Evolutionary conservation across 139 green algal species (phyloP), one percentile per base, ranked within the genome.

Genomic region (Micractinium conductrix): DNA sequence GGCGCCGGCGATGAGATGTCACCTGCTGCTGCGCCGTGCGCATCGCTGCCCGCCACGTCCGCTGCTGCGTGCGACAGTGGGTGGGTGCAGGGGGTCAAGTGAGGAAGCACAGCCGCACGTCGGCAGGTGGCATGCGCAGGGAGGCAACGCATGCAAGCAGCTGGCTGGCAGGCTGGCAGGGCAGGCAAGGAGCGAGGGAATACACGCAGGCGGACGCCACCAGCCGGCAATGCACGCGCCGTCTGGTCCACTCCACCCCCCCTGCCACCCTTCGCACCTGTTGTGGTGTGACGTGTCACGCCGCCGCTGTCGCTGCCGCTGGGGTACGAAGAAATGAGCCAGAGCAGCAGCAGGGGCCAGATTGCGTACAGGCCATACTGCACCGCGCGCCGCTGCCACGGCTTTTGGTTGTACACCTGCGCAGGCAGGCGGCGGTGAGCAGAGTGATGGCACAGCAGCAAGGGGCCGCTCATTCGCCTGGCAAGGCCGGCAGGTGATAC

Each of bases 321-420:
- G 4, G 76, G 76, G 76, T 82, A 82, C 38, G 76, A 82, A 0
- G 38, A 43, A 16, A 82, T 67, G 50, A 82, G 38, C 76, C 76
- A 82, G 1, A 82, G 58, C 58, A 82, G 50, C 76, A 82, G 76
- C 53, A 82, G 38, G 22, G 76, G 55, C 76, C 76, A 82, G 38
- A 82, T 72, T 2, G 76, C 76, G 42, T 82, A 82, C 22, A 65
- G 38, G 0, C 53, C 76, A 73, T 82, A 82, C 38, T 81, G 76
- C 33, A 73, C 38, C 26, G 58, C 76, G 58, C 63, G 43, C 38
- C 76, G 76, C 37, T 53, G 58, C 53, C 38, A 72, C 9, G 76
- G 76, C 42, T 71, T 71, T 7, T 80, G 74, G 38, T 82, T 62
- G 8, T 19, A 58, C 7, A 30, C 76, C 76, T 82, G 76, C 76